Evolutionary conservation across 208 protist genomes (phyloP).

Genomic region (Spongospora subterranea): DNA sequence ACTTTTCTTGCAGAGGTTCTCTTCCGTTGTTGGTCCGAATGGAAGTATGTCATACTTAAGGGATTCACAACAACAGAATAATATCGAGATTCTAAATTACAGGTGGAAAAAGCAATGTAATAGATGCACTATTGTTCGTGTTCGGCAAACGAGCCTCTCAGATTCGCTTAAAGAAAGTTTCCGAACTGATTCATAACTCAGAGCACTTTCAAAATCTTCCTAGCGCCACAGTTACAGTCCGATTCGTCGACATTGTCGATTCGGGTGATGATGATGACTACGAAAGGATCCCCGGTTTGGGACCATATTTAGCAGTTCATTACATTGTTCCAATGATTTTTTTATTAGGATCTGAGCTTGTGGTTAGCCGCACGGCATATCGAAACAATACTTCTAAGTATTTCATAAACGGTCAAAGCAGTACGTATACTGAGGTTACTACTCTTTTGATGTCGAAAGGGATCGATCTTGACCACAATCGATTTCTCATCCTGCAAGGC

Average conservation of each 20-base stretch:
- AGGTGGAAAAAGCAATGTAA: slow-evolving; percentile 99
- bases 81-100: background rate
- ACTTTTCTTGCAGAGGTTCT: slow-evolving; percentile 88
- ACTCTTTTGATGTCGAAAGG: slow-evolving; percentile 88
- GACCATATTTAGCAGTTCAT: background rate
- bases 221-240: slow-evolving; percentile 91
- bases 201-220: slow-evolving; percentile 86
- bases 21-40: slow-evolving; percentile 99
- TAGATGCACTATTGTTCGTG: slow-evolving; percentile 99
- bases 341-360: slow-evolving; percentile 81
- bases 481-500: slow-evolving; percentile 98
- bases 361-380: slow-evolving; percentile 87
- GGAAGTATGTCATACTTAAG: slow-evolving; percentile 89
- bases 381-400: slow-evolving; percentile 92
- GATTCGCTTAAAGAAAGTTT: slow-evolving; percentile 87
- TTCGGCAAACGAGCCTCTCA: slow-evolving; percentile 97
- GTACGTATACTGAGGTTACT: slow-evolving; percentile 76
- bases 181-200: slow-evolving; percentile 98
- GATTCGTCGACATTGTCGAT: slow-evolving; percentile 93
- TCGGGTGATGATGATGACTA: slow-evolving; percentile 56
- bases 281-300: background rate
- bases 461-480: slow-evolving; percentile 99
- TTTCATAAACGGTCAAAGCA: slow-evolving; percentile 78
- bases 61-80: background rate
- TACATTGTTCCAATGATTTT: background rate